Evolutionary conservation across 2,329 filamentous ascomycete genomes (phyloP).

Genomic region (Epichloe festucae): DNA sequence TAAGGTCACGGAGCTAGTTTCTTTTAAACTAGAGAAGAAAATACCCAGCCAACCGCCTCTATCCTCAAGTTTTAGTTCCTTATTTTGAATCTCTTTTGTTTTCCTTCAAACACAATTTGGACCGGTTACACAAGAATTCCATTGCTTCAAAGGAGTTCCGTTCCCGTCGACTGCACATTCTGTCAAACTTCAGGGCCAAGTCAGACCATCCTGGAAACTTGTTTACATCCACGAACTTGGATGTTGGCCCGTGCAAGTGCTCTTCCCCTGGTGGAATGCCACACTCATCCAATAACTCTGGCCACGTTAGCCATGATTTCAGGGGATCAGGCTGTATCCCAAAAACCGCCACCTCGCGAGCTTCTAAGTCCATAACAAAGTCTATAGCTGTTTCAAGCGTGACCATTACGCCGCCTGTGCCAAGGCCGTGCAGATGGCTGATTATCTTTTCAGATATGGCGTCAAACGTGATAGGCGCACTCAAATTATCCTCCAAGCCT

Average conservation of each 20-base stretch:
- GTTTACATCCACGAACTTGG: background rate
- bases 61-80: too few species aligned
- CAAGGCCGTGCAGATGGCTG: background rate
- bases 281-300: background rate
- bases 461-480: constrained; percentile 8
- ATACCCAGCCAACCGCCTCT: too few species aligned
- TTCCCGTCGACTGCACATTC: background rate
- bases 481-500: constrained; percentile 4
- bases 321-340: constrained; percentile 1
- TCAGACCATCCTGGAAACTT: background rate
- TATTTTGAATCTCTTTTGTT: too few species aligned
- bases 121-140: background rate
- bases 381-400: constrained; percentile 6
- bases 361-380: constrained; percentile 6
- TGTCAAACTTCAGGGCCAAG: background rate
- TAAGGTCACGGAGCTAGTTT: too few species aligned
- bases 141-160: background rate
- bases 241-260: background rate
- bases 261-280: background rate
- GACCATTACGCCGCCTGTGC: background rate
- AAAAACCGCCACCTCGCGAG: constrained; percentile 5
- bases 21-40: too few species aligned
- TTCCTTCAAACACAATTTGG: too few species aligned
- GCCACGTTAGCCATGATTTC: background rate
- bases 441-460: background rate